Base-by-base conservation (phyloP, 2,329 filamentous ascomycete species). In the Tolypocladium ophioglossoides region DNA sequence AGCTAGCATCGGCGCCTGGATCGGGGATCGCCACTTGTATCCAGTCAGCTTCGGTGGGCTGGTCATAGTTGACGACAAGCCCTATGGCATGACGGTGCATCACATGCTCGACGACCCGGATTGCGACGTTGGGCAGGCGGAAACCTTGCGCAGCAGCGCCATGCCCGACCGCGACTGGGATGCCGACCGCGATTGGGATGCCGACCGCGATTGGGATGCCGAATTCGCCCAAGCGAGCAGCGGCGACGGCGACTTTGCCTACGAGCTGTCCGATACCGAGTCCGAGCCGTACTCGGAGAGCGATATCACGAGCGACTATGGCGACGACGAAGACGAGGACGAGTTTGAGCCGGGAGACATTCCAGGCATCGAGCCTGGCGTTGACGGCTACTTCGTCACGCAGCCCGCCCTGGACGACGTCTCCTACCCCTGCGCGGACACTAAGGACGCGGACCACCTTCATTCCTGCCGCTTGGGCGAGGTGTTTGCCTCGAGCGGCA, bases 11-110 rank as follows among this genome's bases (percentile, higher is more conserved):
- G 92, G 92, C 8, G 91, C 91, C 0, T 96, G 89, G 76, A 84
- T 89, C 51, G 87, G 88, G 55, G 83, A 91, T 59, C 84, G 88
- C 47, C 92, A 96, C 65, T 75, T 96, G 3, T 91, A 91, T 7
- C 90, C 92, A 2, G 92, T 95, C 3, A 95, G 90, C 35, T 91
- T 95, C 61, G 92, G 92, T 14, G 92, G 92, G 10, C 78, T 96
- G 4, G 83, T 97, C 41, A 74, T 94, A 35, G 83, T 97, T 2
- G 91, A 97, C 64, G 84, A 87, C 54, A 84, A 87, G 67, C 83
- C 89, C 0, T 94, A 91, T 63, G 92, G 92, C 14, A 94, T 97
- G 89, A 96, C 90, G 24, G 92, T 97, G 0, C 92, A 97, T 64
- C 92, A 97, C 68, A 92, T 97, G 84, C 81, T 97, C 2, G 92